Percentiles rank a stretch among this genome's conserved stretches.
These are phyloP conservation scores for Cylindrodendrum hubeiense DNA, from an alignment of 2,329 filamentous ascomycete genomes.

Conservation along the genomic window DNA sequence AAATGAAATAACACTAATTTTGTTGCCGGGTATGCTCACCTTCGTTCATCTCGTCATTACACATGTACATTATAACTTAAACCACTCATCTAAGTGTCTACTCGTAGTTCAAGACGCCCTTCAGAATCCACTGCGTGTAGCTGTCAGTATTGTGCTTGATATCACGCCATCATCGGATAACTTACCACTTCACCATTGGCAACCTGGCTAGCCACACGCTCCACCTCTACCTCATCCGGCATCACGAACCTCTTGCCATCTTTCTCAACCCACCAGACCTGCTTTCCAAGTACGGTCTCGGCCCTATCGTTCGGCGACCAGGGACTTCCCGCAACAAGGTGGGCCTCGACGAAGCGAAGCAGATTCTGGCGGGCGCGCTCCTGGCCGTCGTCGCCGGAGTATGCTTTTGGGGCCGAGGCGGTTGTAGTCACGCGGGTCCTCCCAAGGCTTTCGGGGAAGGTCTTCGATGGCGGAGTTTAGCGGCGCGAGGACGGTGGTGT, in stretches of 20 bases:
- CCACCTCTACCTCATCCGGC: slow-evolving; percentile 84
- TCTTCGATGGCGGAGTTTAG: slow-evolving; percentile 83
- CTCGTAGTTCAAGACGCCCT: slow-evolving; percentile 62
- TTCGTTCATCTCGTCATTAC: slow-evolving; percentile 26
- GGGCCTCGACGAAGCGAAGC: slow-evolving; percentile 84
- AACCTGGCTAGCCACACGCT: slow-evolving; percentile 79
- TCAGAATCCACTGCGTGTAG: slow-evolving; percentile 72
- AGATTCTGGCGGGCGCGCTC: slow-evolving; percentile 84
- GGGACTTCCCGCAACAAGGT: slow-evolving; percentile 80
- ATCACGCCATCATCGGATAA: slow-evolving; percentile 18
- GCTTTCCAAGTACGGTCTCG: slow-evolving; percentile 71
- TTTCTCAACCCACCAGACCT: slow-evolving; percentile 85
- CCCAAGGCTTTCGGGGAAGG: slow-evolving; percentile 90
- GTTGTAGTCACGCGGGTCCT: slow-evolving; percentile 79
- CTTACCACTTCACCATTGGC: slow-evolving; percentile 85
- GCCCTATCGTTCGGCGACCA: slow-evolving; percentile 78
- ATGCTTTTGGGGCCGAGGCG: slow-evolving; percentile 76
- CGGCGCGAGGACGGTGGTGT: slow-evolving; percentile 90
- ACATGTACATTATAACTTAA: not conserved
- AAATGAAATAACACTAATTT: not conserved
- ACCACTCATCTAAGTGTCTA: slow-evolving; percentile 13
- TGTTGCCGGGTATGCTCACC: not conserved
- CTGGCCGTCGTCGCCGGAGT: slow-evolving; percentile 80
- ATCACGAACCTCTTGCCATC: slow-evolving; percentile 79
- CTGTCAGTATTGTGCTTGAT: slow-evolving; percentile 14